Evolutionary conservation across 2,329 filamentous ascomycete genomes (phyloP).

Genomic region (Madurella mycetomatis): DNA sequence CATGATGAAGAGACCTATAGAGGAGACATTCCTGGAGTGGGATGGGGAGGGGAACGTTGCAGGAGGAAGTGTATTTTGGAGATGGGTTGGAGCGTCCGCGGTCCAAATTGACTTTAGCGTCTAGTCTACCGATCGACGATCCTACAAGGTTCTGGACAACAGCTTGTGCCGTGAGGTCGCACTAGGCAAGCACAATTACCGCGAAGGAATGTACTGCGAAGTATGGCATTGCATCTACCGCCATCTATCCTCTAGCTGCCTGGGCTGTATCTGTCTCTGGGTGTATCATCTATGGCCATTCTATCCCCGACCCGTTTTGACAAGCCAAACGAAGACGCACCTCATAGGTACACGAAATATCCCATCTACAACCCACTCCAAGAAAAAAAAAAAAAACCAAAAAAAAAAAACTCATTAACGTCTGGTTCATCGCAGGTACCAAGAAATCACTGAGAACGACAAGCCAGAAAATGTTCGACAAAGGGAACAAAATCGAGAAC

Average conservation of each 20-base stretch:
- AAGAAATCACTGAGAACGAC: background rate
- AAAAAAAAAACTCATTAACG: background rate
- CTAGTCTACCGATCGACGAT: too few relatives aligned
- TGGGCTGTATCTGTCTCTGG: constrained; percentile 5
- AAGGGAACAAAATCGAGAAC: background rate
- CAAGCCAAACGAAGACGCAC: background rate
- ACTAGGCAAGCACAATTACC: too few relatives aligned
- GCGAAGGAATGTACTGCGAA: background rate
- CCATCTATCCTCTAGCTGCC: constrained; percentile 9
- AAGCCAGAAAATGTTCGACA: background rate
- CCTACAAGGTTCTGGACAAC: too few relatives aligned
- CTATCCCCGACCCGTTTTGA: background rate
- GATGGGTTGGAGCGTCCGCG: too few relatives aligned
- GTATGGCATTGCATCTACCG: background rate
- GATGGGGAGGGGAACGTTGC: background rate
- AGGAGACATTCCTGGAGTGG: background rate
- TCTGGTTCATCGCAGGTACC: constrained; percentile 1
- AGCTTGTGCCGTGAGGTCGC: background rate
- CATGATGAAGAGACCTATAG: background rate
- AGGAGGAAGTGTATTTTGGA: too few relatives aligned
- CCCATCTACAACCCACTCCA: background rate
- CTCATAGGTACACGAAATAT: background rate
- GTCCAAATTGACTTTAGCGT: too few relatives aligned
- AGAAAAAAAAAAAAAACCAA: background rate
- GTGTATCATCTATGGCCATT: constrained; percentile 6